Evolutionary conservation across 1,139 yeast genomes (phyloP), one percentile per base, ranked within the genome.

Genomic region (Hyphopichia burtonii): DNA sequence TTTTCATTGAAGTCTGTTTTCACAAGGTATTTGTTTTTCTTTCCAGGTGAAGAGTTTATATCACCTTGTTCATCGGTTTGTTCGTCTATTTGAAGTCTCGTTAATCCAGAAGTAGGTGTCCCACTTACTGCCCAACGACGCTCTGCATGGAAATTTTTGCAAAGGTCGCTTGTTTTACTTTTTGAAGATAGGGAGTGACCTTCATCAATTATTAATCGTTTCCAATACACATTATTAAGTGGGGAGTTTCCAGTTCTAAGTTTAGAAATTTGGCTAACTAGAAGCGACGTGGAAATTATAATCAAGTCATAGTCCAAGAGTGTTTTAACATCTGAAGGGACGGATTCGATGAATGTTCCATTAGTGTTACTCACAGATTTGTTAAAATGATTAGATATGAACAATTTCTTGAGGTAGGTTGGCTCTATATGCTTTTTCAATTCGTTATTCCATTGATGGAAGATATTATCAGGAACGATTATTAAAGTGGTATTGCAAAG

Each of bases 81-180:
- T 36, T 66, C 80, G 48, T 75, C 78, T 71, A 82, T 71, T 45
- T 80, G 77, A 3, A 83, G 56, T 37, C 74, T 74, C 0, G 88
- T 82, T 44, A 83, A 61, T 0, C 90, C 90, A 0, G 86, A 74
- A 0, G 89, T 83, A 2, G 90, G 90, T 0, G 90, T 84, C 27
- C 91, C 90, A 0, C 86, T 79, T 1, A 84, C 86, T 0, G 83
- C 82, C 91, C 90, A 84, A 46, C 78, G 68, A 40, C 88, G 65
- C 53, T 84, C 90, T 9, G 79, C 76, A 42, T 64, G 60, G 40
- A 84, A 55, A 16, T 64, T 61, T 34, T 66, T 68, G 30, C 86
- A 80, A 33, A 78, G 54, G 3, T 61, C 55, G 22, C 80, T 80
- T 1, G 78, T 69, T 43, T 76, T 65, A 2, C 86, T 72, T 40